phyloP scores from a whole-genome alignment of 2,329 filamentous ascomycete genomes.

The Calonectria pteridis region DNA sequence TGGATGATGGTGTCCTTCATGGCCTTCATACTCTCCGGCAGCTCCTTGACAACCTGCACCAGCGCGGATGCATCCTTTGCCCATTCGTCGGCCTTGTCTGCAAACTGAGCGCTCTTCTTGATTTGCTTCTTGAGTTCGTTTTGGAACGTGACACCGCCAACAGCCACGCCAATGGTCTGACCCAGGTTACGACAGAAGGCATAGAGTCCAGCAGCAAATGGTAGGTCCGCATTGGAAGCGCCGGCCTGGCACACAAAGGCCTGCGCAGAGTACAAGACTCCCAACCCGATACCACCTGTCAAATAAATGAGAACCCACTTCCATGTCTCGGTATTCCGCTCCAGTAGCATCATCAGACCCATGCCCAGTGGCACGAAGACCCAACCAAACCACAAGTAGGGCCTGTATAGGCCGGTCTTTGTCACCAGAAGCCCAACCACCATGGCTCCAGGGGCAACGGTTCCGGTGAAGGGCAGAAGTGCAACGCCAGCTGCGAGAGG shows the following conservation, averaged over 20 bases:
- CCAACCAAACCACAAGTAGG: slow-evolving; percentile 74
- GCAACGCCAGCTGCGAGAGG: slow-evolving; percentile 57
- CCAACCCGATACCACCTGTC: slow-evolving; percentile 70
- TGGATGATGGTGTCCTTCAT: slow-evolving; percentile 44
- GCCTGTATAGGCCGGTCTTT: slow-evolving; percentile 69
- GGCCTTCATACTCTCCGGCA: slow-evolving; percentile 51
- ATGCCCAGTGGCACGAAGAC: slow-evolving; percentile 68
- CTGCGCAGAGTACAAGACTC: slow-evolving; percentile 74
- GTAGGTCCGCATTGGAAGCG: slow-evolving; percentile 54
- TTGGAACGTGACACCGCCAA: slow-evolving; percentile 78
- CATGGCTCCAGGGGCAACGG: slow-evolving; percentile 71
- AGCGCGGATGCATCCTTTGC: slow-evolving; percentile 70
- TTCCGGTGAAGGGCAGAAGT: slow-evolving; percentile 70
- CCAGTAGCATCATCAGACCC: slow-evolving; percentile 66
- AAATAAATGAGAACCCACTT: slow-evolving; percentile 74
- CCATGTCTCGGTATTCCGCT: slow-evolving; percentile 60
- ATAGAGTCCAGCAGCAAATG: slow-evolving; percentile 71
- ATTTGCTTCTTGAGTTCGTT: slow-evolving; percentile 70
- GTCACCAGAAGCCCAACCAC: slow-evolving; percentile 68
- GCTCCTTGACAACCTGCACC: slow-evolving; percentile 58
- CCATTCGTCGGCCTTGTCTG: slow-evolving; percentile 56
- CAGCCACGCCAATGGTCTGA: slow-evolving; percentile 74
- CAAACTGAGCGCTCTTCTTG: slow-evolving; percentile 60
- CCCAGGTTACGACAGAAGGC: slow-evolving; percentile 72
- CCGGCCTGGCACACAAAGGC: slow-evolving; percentile 71